phyloP scores from a whole-genome alignment of 352 stramenopile species.

The Pilasporangium apinafurcum region DNA sequence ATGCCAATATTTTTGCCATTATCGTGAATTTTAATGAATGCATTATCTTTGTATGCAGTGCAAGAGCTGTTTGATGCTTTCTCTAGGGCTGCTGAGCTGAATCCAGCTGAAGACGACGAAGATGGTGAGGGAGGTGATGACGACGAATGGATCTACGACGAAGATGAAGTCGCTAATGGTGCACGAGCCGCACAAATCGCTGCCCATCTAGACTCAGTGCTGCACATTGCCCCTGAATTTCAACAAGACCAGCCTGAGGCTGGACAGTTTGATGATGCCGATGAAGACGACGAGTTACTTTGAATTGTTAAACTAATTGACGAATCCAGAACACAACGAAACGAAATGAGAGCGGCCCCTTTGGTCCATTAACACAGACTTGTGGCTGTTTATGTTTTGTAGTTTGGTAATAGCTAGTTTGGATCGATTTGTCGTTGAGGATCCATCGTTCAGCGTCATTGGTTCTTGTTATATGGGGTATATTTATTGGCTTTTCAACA shows the following conservation, averaged over 20 bases:
- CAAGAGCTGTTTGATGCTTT: slow-evolving; percentile 70
- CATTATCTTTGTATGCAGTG: slow-evolving; percentile 25
- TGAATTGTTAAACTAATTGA: slow-evolving; percentile 6
- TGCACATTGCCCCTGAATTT: slow-evolving; percentile 49
- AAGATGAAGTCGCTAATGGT: slow-evolving; percentile 65
- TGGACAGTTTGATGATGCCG: slow-evolving; percentile 79
- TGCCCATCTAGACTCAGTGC: slow-evolving; percentile 63
- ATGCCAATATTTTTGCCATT: background rate
- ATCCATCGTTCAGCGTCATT: too few relatives aligned
- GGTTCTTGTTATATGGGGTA: too few relatives aligned
- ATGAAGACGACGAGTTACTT: slow-evolving; percentile 49
- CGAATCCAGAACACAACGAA: background rate
- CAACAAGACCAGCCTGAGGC: slow-evolving; percentile 22
- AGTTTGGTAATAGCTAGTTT: too few relatives aligned
- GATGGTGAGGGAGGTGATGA: slow-evolving; percentile 27
- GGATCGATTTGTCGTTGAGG: too few relatives aligned
- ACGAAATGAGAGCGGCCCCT: too few relatives aligned
- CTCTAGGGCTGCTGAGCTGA: slow-evolving; percentile 77
- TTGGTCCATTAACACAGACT: too few relatives aligned
- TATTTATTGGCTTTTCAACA: too few relatives aligned
- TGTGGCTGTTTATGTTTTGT: too few relatives aligned
- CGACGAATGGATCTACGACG: slow-evolving; percentile 79
- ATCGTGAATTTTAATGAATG: background rate
- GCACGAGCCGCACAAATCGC: slow-evolving; percentile 51
- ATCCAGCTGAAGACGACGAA: slow-evolving; percentile 62